Conservation (phyloP, 1,139 yeast genomes). For the Debaryomycetaceae sp. region DNA sequence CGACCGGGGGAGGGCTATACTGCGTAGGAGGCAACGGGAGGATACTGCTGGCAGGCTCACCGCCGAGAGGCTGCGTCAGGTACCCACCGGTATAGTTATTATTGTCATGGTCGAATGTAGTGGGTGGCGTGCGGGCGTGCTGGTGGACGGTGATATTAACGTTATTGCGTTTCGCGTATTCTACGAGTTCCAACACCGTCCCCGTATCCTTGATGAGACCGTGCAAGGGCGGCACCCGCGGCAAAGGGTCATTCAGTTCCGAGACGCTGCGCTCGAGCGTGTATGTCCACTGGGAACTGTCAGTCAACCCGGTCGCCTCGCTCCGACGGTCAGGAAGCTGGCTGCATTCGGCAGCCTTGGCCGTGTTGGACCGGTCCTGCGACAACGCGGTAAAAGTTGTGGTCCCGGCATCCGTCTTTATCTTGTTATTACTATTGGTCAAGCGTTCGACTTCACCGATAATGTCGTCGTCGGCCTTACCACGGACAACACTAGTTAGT, state of each 20-base stretch:
- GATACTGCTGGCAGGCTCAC: too few species aligned
- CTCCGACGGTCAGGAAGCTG: too few species aligned
- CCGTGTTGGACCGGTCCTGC: slow-evolving; percentile 1
- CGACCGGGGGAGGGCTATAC: too few species aligned
- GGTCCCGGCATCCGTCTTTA: slow-evolving; percentile 3
- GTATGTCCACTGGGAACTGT: background rate
- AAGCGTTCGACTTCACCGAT: slow-evolving; percentile 25
- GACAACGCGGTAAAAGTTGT: background rate
- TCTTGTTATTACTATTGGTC: slow-evolving; percentile 13
- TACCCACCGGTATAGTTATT: too few species aligned
- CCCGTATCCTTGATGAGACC: slow-evolving; percentile 36
- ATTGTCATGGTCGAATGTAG: too few species aligned
- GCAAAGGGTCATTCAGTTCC: too few species aligned
- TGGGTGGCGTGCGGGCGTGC: slow-evolving; percentile 55
- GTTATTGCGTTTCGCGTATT: slow-evolving; percentile 50
- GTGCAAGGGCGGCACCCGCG: slow-evolving; percentile 16
- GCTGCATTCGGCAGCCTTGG: too few species aligned
- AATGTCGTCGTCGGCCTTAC: slow-evolving; percentile 34
- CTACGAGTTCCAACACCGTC: slow-evolving; percentile 44
- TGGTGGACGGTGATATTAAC: slow-evolving; percentile 70
- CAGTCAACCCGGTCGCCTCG: background rate
- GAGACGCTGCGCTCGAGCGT: background rate
- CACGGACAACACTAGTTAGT: slow-evolving; percentile 63
- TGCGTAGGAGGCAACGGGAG: background rate
- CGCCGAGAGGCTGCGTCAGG: background rate